phyloP scores from a whole-genome alignment of 495 filamentous ascomycete species.

The Friedmanniomyces simplex region DNA sequence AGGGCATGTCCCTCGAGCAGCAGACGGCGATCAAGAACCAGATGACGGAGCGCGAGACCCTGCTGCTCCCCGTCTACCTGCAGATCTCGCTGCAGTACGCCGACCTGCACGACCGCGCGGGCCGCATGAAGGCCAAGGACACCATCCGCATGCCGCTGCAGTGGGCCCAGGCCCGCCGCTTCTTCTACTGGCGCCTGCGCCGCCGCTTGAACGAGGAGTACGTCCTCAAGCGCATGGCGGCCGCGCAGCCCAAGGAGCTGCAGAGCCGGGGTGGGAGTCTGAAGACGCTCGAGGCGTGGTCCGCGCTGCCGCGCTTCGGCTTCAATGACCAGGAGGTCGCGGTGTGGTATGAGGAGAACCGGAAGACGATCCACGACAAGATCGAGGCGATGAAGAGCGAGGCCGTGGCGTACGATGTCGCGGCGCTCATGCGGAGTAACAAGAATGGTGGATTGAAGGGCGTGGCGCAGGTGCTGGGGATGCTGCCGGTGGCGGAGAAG shows the following conservation, averaged over 20 bases:
- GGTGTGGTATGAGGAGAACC: constrained; percentile 96
- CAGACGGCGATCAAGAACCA: constrained; percentile 67
- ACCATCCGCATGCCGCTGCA: constrained; percentile 72
- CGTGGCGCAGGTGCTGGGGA: constrained; percentile 70
- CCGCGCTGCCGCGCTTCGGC: constrained; percentile 58
- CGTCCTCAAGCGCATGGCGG: constrained; percentile 76
- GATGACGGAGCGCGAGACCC: constrained; percentile 79
- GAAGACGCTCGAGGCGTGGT: constrained; percentile 66
- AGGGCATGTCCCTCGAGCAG: constrained; percentile 59
- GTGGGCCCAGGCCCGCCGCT: constrained; percentile 86
- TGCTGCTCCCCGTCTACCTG: constrained; percentile 80
- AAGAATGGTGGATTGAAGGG: constrained; percentile 76
- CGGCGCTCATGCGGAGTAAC: constrained; percentile 60
- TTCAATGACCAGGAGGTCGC: constrained; percentile 72
- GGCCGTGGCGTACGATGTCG: constrained; percentile 66
- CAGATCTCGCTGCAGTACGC: constrained; percentile 93
- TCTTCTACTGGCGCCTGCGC: constrained; percentile 99
- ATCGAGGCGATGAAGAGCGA: constrained; percentile 72
- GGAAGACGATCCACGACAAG: constrained; percentile 65
- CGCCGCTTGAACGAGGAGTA: constrained; percentile 93
- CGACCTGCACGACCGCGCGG: constrained; percentile 92
- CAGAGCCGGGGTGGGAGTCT: constrained; percentile 41
- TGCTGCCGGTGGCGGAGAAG: constrained; percentile 77
- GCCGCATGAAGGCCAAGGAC: constrained; percentile 95
- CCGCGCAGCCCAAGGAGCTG: constrained; percentile 37